phyloP scores from a whole-genome alignment of 352 stramenopile genomes.

The Phytophthora niederhauseri region DNA sequence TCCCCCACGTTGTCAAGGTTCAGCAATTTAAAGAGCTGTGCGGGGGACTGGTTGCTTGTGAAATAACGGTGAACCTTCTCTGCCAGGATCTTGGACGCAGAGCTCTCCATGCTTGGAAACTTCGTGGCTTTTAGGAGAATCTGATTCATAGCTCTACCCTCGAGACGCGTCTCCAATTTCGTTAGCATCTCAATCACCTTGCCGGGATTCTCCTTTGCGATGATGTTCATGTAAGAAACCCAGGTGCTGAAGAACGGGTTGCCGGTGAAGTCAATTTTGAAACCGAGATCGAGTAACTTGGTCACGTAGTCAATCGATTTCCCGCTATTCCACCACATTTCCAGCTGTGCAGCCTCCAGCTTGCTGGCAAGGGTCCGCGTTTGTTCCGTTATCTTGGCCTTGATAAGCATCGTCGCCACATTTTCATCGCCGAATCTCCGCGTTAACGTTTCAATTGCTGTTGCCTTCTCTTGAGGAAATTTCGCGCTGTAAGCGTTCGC shows the following conservation, averaged over 20 bases:
- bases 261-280: background rate
- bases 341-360: background rate
- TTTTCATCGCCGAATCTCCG: background rate
- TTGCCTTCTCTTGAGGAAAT: background rate
- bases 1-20: background rate
- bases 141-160: no score
- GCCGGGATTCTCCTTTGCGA: background rate
- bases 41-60: no score
- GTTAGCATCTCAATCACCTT: background rate
- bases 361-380: background rate
- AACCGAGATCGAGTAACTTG: background rate
- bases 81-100: no score
- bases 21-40: no score
- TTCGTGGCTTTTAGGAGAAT: no score
- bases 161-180: background rate
- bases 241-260: background rate
- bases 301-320: background rate
- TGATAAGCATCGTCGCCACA: background rate
- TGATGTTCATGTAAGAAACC: background rate
- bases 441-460: background rate
- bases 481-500: background rate
- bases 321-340: background rate
- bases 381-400: background rate
- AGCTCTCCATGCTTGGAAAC: no score
- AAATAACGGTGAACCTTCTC: no score